phyloP scores from a whole-genome alignment of 2,329 filamentous ascomycete species.

The Talaromyces sp. region DNA sequence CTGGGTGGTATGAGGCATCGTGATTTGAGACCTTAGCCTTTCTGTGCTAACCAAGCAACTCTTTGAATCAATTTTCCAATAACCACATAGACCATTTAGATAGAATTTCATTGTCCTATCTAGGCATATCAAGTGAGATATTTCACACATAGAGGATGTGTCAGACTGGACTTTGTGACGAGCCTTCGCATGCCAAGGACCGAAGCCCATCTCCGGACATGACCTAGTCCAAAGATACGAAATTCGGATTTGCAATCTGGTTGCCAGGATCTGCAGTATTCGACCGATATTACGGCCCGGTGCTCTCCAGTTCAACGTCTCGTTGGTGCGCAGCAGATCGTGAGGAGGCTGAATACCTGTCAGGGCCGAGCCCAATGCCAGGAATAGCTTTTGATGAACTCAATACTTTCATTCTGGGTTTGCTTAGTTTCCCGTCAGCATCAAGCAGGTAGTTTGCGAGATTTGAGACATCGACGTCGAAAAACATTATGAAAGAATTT shows the following conservation, averaged over 20 bases:
- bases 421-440: background rate
- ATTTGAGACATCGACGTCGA: background rate
- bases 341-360: background rate
- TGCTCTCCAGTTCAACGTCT: background rate
- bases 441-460: background rate
- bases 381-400: background rate
- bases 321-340: background rate
- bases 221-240: background rate
- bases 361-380: background rate
- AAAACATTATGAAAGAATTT: background rate
- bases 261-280: background rate
- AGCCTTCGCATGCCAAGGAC: too few relatives aligned
- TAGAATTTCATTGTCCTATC: too few relatives aligned
- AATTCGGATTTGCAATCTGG: slow-evolving; percentile 6
- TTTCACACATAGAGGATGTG: too few relatives aligned
- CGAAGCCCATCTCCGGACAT: background rate
- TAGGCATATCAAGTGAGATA: too few relatives aligned
- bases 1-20: too few relatives aligned
- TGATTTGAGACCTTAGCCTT: too few relatives aligned
- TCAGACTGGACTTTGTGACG: too few relatives aligned
- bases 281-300: slow-evolving; percentile 1
- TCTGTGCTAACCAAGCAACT: too few relatives aligned
- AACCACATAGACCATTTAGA: too few relatives aligned
- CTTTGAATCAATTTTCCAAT: too few relatives aligned
- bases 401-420: background rate